Evolutionary conservation across 345 rosid genomes (phyloP).

Genomic region (Viola odorata): DNA sequence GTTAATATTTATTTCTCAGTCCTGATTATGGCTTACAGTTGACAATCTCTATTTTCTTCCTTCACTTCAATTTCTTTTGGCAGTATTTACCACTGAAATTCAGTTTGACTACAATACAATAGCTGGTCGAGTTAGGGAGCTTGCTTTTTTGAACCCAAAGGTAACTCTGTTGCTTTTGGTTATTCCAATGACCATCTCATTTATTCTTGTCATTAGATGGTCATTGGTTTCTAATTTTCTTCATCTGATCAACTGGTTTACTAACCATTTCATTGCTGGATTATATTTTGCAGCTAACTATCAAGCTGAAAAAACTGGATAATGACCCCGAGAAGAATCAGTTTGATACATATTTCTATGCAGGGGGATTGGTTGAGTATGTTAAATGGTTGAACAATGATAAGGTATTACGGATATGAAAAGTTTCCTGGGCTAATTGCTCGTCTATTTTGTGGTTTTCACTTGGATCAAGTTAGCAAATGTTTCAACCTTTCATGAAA

Average conservation of each 20-base stretch:
- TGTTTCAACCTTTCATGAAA: neutral
- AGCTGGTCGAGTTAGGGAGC: conserved; percentile 89
- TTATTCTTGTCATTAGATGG: conserved; percentile 1
- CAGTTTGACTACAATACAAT: conserved; percentile 82
- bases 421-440: neutral
- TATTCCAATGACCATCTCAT: conserved; percentile 2
- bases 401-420: conserved; percentile 44
- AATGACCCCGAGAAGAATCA: conserved; percentile 55
- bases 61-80: conserved; percentile 10
- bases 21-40: conserved; percentile 4
- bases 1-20: conserved; percentile 9
- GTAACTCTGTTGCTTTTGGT: conserved; percentile 29
- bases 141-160: conserved; percentile 92
- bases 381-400: conserved; percentile 87
- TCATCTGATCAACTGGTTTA: conserved; percentile 1
- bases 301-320: conserved; percentile 54
- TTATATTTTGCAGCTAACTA: conserved; percentile 56
- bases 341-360: conserved; percentile 59
- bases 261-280: neutral
- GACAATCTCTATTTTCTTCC: conserved; percentile 12
- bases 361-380: conserved; percentile 89
- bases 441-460: neutral
- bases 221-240: conserved; percentile 3
- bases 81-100: conserved; percentile 87
- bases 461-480: conserved; percentile 6